Conservation (phyloP, 306 rosid species). For the Casuarina equisetifolia region DNA sequence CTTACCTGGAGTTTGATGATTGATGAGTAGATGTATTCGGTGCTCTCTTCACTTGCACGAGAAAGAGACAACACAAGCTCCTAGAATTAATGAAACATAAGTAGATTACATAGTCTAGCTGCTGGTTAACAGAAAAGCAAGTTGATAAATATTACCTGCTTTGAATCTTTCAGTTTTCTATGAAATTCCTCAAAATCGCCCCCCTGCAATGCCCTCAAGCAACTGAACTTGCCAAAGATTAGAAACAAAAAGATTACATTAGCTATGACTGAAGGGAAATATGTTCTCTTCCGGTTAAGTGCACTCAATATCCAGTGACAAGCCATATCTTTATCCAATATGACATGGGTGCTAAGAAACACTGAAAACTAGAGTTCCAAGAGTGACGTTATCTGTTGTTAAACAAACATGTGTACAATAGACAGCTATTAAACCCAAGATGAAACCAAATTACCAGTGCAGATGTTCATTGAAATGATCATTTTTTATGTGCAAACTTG, state of each 20-base stretch:
- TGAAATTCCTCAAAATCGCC: conserved; percentile 68
- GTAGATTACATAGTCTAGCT: conserved; percentile 25
- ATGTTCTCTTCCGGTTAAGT: conserved; percentile 5
- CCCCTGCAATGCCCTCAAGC: conserved; percentile 86
- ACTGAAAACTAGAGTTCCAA: background rate
- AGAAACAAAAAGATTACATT: background rate
- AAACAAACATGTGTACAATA: background rate
- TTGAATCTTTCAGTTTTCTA: conserved; percentile 62
- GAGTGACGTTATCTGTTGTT: background rate
- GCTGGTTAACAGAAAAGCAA: conserved; percentile 20
- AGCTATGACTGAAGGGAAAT: background rate
- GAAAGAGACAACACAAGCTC: conserved; percentile 85
- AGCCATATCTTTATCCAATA: background rate
- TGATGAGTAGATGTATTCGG: conserved; percentile 73
- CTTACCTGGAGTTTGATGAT: conserved; percentile 84
- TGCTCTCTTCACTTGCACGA: conserved; percentile 90
- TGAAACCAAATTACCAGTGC: conserved; percentile 61
- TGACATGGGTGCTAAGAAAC: background rate
- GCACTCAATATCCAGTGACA: conserved; percentile 6
- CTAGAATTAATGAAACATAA: conserved; percentile 39
- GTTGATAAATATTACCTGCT: conserved; percentile 61
- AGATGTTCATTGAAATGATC: conserved; percentile 74
- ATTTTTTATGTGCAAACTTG: conserved; percentile 41
- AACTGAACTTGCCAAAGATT: conserved; percentile 42
- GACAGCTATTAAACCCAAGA: conserved; percentile 2